phyloP scores from a whole-genome alignment of 768 basidiomycete species.

The Paxillus rubicundulus region DNA sequence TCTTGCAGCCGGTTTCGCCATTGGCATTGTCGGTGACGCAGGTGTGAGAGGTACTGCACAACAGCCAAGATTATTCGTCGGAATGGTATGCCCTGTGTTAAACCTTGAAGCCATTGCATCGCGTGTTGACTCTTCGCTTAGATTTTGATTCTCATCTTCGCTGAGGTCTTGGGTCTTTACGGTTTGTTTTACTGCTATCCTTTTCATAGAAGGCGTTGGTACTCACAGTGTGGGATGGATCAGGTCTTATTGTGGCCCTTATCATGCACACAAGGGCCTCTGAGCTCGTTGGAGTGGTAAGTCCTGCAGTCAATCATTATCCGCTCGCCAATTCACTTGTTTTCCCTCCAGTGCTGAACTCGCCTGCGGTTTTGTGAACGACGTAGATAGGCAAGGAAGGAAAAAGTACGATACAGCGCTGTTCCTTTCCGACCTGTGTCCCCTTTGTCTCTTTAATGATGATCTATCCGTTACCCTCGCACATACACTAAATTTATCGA shows the following conservation, averaged over 20 bases:
- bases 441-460: slow-evolving; percentile 4
- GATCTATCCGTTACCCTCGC: slow-evolving; percentile 5
- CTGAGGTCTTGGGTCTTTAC: slow-evolving; percentile 91
- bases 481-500: not conserved
- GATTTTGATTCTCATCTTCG: slow-evolving; percentile 98
- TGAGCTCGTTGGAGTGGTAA: slow-evolving; percentile 20
- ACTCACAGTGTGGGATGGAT: not conserved
- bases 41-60: slow-evolving; percentile 98
- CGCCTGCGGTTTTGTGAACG: not conserved
- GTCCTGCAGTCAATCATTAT: not conserved
- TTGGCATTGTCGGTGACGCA: slow-evolving; percentile 98
- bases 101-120: not conserved
- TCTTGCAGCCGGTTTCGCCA: slow-evolving; percentile 95
- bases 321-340: no score
- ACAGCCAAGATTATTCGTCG: slow-evolving; percentile 90
- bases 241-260: slow-evolving; percentile 87
- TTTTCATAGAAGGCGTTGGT: not conserved
- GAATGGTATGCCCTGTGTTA: slow-evolving; percentile 61
- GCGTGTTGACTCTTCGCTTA: slow-evolving; percentile 23
- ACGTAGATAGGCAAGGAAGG: slow-evolving; percentile 10
- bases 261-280: slow-evolving; percentile 85
- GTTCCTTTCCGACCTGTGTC: slow-evolving; percentile 5
- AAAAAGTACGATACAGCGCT: slow-evolving; percentile 5
- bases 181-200: slow-evolving; percentile 39
- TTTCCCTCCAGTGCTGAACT: slow-evolving; percentile 24